Conservation (phyloP, 2,329 filamentous ascomycete species). For the Pezicula rhizophila region DNA sequence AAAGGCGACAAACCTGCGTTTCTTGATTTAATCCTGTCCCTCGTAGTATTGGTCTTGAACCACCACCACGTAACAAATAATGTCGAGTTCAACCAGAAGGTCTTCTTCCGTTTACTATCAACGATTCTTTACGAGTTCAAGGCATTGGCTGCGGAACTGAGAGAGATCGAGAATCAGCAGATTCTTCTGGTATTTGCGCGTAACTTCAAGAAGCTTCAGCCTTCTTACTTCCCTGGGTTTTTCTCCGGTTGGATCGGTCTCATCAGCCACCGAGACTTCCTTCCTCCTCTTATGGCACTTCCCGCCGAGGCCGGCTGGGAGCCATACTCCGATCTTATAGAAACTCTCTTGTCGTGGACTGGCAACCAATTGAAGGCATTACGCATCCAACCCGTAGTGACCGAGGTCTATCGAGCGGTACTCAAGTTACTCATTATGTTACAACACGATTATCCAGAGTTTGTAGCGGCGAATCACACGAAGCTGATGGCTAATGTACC, state of each 20-base stretch:
- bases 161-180: conserved; percentile 57
- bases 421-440: conserved; percentile 78
- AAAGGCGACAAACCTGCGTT: conserved; percentile 62
- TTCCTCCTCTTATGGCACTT: conserved; percentile 69
- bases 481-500: conserved; percentile 77
- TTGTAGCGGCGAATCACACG: conserved; percentile 80
- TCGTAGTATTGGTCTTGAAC: conserved; percentile 77
- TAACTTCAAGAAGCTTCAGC: conserved; percentile 68
- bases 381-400: conserved; percentile 62
- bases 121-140: conserved; percentile 73
- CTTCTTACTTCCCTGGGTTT: conserved; percentile 73
- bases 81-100: conserved; percentile 77
- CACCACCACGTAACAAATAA: conserved; percentile 77
- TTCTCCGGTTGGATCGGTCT: conserved; percentile 79
- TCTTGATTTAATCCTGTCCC: conserved; percentile 69
- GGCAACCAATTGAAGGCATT: conserved; percentile 73
- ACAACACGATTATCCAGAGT: conserved; percentile 92
- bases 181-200: conserved; percentile 68
- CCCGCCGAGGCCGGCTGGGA: conserved; percentile 68
- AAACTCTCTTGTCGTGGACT: conserved; percentile 66
- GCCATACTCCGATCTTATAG: conserved; percentile 66
- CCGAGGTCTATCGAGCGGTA: conserved; percentile 78
- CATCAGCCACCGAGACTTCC: conserved; percentile 77
- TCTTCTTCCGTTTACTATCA: conserved; percentile 88
- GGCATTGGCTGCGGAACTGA: conserved; percentile 48